A percentile compares a stretch with the other conserved stretches of the same genome.
Conservation (phyloP, 108 stramenopile genomes). For the Fragilaria crotonensis region DNA sequence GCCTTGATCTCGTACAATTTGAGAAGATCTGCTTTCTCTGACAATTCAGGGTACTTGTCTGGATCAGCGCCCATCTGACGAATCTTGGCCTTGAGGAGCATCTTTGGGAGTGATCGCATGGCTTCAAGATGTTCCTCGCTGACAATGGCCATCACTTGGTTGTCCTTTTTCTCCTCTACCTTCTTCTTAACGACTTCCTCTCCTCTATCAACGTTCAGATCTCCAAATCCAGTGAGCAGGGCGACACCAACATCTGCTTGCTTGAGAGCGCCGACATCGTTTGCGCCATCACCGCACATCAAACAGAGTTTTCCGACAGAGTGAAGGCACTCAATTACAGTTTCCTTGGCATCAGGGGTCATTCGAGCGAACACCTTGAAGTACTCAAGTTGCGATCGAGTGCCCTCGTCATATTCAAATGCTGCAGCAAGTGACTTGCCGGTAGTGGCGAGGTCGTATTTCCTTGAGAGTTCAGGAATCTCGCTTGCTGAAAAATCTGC, state of each 20-base stretch:
- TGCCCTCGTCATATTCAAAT: slow-evolving; percentile 63
- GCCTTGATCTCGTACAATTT: slow-evolving; percentile 75
- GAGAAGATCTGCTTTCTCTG: slow-evolving; percentile 77
- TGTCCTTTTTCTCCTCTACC: slow-evolving; percentile 3
- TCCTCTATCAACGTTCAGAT: slow-evolving; percentile 78
- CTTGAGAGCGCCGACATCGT: slow-evolving; percentile 90
- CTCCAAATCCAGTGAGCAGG: slow-evolving; percentile 89
- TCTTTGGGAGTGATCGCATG: slow-evolving; percentile 40
- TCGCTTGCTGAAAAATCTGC: slow-evolving; percentile 41
- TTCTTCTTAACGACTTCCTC: slow-evolving; percentile 54
- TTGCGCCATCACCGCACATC: slow-evolving; percentile 98
- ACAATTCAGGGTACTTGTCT: slow-evolving; percentile 71
- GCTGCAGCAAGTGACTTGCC: slow-evolving; percentile 70
- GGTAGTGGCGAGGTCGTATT: slow-evolving; percentile 80
- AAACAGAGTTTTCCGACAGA: slow-evolving; percentile 74
- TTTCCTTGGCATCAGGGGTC: slow-evolving; percentile 96
- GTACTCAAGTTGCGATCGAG: slow-evolving; percentile 59
- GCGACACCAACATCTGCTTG: slow-evolving; percentile 94
- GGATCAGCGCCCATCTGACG: slow-evolving; percentile 63
- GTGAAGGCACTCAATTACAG: slow-evolving; percentile 85
- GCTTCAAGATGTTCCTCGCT: slow-evolving; percentile 45
- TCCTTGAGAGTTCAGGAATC: slow-evolving; percentile 58
- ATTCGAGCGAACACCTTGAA: slow-evolving; percentile 95
- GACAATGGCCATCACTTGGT: slow-evolving; percentile 44
- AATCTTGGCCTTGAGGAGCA: slow-evolving; percentile 58